Evolutionary conservation across 2,329 filamentous ascomycete species (phyloP).

Genomic region (Scopulariopsis brevicaulis): DNA sequence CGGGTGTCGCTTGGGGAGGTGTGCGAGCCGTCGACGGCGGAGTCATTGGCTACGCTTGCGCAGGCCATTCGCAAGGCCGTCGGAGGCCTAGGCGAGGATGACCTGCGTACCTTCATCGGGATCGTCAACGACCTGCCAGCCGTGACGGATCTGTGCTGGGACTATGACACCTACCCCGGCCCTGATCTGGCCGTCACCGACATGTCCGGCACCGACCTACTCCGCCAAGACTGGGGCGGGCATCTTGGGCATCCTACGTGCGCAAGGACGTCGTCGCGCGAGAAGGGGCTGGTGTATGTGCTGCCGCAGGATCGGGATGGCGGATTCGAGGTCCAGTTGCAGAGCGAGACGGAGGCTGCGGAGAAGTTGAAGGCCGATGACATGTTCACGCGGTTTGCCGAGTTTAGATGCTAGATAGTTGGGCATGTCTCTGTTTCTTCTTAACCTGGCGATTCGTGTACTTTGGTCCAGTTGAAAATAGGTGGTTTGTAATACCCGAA

Average conservation of each 20-base stretch:
- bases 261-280: not conserved
- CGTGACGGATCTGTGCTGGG: not conserved
- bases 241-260: not conserved
- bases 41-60: not conserved
- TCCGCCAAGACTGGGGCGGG: not conserved
- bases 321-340: not conserved
- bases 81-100: not conserved
- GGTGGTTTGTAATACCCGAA: too few relatives aligned
- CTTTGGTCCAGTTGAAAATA: too few relatives aligned
- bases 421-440: not conserved
- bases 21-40: not conserved
- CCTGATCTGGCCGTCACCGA: not conserved
- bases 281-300: not conserved
- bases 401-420: not conserved
- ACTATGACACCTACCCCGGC: not conserved
- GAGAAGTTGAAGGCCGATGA: not conserved
- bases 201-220: not conserved
- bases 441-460: too few relatives aligned
- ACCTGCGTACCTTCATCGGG: not conserved
- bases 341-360: not conserved
- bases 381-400: not conserved
- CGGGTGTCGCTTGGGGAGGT: not conserved
- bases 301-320: not conserved
- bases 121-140: not conserved
- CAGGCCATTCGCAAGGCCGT: not conserved